Conservation (phyloP, 345 rosid species). For the Gynandropsis gynandra region DNA sequence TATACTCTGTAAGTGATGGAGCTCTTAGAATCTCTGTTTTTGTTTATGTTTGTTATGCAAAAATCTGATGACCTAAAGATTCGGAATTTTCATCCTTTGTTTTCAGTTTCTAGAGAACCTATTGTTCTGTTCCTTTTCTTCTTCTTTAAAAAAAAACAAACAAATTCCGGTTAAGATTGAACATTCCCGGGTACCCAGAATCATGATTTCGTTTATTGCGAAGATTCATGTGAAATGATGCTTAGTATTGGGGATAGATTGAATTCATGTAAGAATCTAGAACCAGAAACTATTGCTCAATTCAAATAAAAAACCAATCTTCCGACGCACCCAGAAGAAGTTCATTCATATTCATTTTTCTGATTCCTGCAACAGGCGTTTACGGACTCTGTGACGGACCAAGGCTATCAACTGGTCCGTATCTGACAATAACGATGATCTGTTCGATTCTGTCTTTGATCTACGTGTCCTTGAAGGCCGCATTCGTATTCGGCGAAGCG, state of each 20-base stretch:
- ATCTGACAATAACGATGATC: slow-evolving; percentile 54
- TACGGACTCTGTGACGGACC: slow-evolving; percentile 90
- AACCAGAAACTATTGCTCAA: not conserved
- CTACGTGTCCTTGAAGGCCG: slow-evolving; percentile 69
- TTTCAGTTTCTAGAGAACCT: not conserved
- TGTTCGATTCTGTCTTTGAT: slow-evolving; percentile 66
- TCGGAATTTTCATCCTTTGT: not conserved
- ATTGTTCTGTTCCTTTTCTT: not conserved
- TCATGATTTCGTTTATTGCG: not conserved
- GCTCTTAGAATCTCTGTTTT: not conserved
- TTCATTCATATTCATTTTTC: not conserved
- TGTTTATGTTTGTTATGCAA: not conserved
- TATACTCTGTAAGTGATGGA: slow-evolving; percentile 63
- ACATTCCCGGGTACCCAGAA: not conserved
- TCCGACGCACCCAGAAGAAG: not conserved
- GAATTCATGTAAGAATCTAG: not conserved
- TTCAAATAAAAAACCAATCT: not conserved
- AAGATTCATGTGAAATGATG: not conserved
- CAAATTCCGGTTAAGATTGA: not conserved
- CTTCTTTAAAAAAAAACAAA: no score
- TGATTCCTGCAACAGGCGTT: slow-evolving; percentile 41
- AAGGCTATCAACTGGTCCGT: slow-evolving; percentile 62
- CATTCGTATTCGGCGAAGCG: slow-evolving; percentile 49
- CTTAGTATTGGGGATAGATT: not conserved
- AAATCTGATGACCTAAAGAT: not conserved